Percentiles rank a stretch among this genome's conserved stretches.
phyloP scores from a whole-genome alignment of 352 stramenopile species.

The Phytophthora citrophthora region DNA sequence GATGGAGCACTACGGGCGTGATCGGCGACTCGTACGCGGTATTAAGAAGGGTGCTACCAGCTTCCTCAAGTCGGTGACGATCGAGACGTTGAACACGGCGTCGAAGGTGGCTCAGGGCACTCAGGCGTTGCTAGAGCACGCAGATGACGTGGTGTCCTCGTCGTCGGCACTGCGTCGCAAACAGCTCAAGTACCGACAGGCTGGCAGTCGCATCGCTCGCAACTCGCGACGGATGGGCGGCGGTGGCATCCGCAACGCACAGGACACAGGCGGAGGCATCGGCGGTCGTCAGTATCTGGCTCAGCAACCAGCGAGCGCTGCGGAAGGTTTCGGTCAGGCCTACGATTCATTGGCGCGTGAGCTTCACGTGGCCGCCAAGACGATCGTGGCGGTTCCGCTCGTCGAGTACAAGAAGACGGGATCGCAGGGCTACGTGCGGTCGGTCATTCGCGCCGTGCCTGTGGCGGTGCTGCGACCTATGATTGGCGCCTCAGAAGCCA shows the following conservation, averaged over 20 bases:
- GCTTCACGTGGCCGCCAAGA: conserved; percentile 86
- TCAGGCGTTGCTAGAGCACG: conserved; percentile 81
- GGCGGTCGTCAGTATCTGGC: conserved; percentile 81
- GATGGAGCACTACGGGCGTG: conserved; percentile 86
- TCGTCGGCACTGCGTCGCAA: conserved; percentile 66
- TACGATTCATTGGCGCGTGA: conserved; percentile 88
- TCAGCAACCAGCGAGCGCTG: conserved; percentile 83
- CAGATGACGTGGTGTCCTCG: conserved; percentile 83
- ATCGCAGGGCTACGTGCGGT: conserved; percentile 88
- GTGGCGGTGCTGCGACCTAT: conserved; percentile 86
- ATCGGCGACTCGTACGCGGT: conserved; percentile 82
- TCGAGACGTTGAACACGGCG: conserved; percentile 87
- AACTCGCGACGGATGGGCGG: conserved; percentile 84
- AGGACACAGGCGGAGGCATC: conserved; percentile 76
- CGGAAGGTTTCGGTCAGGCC: conserved; percentile 82
- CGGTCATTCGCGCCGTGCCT: conserved; percentile 87
- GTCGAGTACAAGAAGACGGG: conserved; percentile 92
- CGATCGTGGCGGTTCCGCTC: conserved; percentile 88
- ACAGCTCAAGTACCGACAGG: conserved; percentile 81
- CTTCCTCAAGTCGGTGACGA: conserved; percentile 89
- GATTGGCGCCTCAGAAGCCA: conserved; percentile 86
- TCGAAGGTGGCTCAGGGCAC: conserved; percentile 86
- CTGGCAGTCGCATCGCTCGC: conserved; percentile 77
- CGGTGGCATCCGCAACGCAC: conserved; percentile 76
- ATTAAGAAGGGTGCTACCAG: conserved; percentile 88